Percentiles rank a stretch among this genome's conserved stretches.
These are phyloP conservation scores for Testicularia cyperi DNA, from an alignment of 1,284 basidiomycete genomes.

Conservation along the genomic window DNA sequence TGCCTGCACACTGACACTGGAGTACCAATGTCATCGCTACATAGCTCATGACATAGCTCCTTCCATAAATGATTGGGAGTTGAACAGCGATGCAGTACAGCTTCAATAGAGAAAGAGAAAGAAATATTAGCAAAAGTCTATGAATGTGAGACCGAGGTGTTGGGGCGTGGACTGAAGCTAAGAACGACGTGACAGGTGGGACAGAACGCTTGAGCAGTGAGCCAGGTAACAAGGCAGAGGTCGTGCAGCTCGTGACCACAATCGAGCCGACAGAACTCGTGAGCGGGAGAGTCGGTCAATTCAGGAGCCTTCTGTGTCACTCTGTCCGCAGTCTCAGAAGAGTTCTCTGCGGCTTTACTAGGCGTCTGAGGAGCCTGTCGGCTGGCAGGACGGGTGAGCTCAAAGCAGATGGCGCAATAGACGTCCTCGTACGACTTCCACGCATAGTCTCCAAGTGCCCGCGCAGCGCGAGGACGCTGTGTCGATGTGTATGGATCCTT, in stretches of 20 bases:
- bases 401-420: conserved; percentile 45
- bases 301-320: too few species aligned
- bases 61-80: too few species aligned
- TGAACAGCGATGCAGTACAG: too few species aligned
- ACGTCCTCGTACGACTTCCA: conserved; percentile 39
- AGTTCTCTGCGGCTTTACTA: neutral
- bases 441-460: conserved; percentile 20
- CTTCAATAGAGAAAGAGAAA: too few species aligned
- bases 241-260: conserved; percentile 46
- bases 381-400: conserved; percentile 11
- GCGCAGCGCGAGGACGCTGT: conserved; percentile 11
- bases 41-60: too few species aligned
- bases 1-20: too few species aligned
- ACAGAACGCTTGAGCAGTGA: conserved; percentile 43
- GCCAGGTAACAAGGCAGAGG: conserved; percentile 40
- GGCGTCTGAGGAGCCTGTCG: too few species aligned
- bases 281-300: too few species aligned
- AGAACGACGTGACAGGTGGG: conserved; percentile 41
- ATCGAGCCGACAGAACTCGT: conserved; percentile 32
- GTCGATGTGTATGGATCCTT: conserved; percentile 19
- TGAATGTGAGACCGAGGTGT: too few species aligned
- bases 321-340: neutral
- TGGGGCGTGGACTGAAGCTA: conserved; percentile 22
- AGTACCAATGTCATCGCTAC: too few species aligned
- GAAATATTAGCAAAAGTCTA: too few species aligned